Evolutionary conservation across 257 asterid genomes (phyloP).

Genomic region (Penstemon barbatus): DNA sequence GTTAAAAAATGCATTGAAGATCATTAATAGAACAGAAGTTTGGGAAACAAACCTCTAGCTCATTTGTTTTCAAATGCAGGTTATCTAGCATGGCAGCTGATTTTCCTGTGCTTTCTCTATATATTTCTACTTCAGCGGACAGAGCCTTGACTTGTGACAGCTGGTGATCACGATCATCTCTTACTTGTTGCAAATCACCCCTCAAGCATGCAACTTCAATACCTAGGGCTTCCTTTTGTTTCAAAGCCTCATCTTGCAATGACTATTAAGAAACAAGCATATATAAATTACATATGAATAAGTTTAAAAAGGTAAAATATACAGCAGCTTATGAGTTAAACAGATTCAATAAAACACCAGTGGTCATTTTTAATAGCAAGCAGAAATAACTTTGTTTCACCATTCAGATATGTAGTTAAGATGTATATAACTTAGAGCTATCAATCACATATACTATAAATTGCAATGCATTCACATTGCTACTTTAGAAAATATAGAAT

Average conservation of each 20-base stretch:
- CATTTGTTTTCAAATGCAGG: slow-evolving; percentile 49
- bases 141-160: slow-evolving; percentile 54
- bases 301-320: not conserved
- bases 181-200: slow-evolving; percentile 70
- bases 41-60: slow-evolving; percentile 61
- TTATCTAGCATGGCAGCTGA: slow-evolving; percentile 52
- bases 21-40: not conserved
- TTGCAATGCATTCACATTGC: not conserved
- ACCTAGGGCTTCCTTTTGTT: slow-evolving; percentile 70
- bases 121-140: slow-evolving; percentile 53
- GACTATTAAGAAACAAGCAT: slow-evolving; percentile 40
- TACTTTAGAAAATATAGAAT: not conserved
- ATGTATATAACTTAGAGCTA: not conserved
- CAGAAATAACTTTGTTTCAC: not conserved
- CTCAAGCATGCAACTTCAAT: slow-evolving; percentile 72
- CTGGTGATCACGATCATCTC: slow-evolving; percentile 82
- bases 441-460: not conserved
- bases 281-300: not conserved
- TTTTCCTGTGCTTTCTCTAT: slow-evolving; percentile 64
- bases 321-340: not conserved
- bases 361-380: not conserved
- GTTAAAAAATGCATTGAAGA: slow-evolving; percentile 11
- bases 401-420: not conserved
- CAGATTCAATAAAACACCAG: not conserved
- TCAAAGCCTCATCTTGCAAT: slow-evolving; percentile 68